A percentile compares a stretch with the other conserved stretches of the same genome.
These are phyloP conservation scores for Flagelloscypha sp. DNA, from an alignment of 768 basidiomycete species.

Conservation along the genomic window DNA sequence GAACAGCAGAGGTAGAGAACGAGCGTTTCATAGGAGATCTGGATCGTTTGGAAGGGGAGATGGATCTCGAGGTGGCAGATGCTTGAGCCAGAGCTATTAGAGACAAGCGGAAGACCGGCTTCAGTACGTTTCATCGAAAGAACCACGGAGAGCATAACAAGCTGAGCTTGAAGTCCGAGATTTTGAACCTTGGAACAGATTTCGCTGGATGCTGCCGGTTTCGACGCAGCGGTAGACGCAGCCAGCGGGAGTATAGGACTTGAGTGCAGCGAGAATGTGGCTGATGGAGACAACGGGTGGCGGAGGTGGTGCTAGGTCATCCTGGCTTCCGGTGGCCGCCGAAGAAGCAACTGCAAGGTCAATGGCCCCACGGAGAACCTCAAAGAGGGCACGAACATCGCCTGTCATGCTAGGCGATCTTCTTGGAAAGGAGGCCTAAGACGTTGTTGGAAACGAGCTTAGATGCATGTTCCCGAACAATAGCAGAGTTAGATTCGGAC, in stretches of 20 bases:
- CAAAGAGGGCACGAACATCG: conserved; percentile 74
- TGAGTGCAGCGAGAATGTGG: conserved; percentile 68
- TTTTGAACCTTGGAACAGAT: conserved; percentile 56
- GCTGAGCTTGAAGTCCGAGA: conserved; percentile 66
- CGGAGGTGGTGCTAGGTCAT: conserved; percentile 21
- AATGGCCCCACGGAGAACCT: conserved; percentile 74
- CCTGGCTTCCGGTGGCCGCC: conserved; percentile 10
- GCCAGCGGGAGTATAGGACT: conserved; percentile 49
- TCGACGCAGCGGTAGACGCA: conserved; percentile 15
- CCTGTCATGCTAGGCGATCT: conserved; percentile 76
- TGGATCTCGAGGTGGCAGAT: conserved; percentile 23
- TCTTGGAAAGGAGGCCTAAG: conserved; percentile 69
- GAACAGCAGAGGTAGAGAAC: conserved; percentile 22
- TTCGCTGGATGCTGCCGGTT: conserved; percentile 36
- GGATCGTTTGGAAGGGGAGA: conserved; percentile 13
- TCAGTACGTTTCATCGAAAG: conserved; percentile 58
- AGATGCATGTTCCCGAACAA: conserved; percentile 8
- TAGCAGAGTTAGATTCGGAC: conserved; percentile 20
- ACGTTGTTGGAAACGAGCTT: conserved; percentile 55
- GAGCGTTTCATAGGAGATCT: conserved; percentile 48
- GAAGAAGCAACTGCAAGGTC: conserved; percentile 46
- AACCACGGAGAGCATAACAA: conserved; percentile 57
- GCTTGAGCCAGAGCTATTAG: conserved; percentile 21
- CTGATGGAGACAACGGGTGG: conserved; percentile 48
- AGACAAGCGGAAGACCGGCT: conserved; percentile 43